These are phyloP conservation scores for Mycoemilia scoparia DNA, from an alignment of 192 early-diverging fungal species.

Conservation along the genomic window DNA sequence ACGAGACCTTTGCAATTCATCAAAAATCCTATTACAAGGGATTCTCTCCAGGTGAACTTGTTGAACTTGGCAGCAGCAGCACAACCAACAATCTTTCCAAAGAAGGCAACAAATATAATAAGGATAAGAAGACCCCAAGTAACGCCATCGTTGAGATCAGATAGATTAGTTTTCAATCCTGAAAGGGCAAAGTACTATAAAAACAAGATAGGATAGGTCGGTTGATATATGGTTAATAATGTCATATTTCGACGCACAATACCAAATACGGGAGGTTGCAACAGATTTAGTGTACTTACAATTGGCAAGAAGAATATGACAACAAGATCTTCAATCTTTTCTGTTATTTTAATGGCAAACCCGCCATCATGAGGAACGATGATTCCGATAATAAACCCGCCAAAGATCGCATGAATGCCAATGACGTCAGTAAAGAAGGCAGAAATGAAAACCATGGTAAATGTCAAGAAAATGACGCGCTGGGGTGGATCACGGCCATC, in stretches of 20 bases:
- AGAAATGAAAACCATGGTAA: conserved; percentile 50
- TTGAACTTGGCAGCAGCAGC: conserved; percentile 42
- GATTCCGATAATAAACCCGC: conserved; percentile 71
- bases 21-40: conserved; percentile 63
- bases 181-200: conserved; percentile 92
- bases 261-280: not conserved
- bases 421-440: conserved; percentile 70
- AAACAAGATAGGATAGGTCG: no score
- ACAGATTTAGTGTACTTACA: no score
- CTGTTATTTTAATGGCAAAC: conserved; percentile 69
- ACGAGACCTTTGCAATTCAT: conserved; percentile 96
- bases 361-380: conserved; percentile 76
- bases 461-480: conserved; percentile 46
- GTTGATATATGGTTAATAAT: conserved; percentile 1
- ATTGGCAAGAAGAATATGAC: conserved; percentile 75
- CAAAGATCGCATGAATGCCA: conserved; percentile 90
- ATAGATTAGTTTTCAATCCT: conserved; percentile 76
- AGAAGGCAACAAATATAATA: conserved; percentile 53
- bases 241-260: conserved; percentile 2
- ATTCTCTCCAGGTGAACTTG: conserved; percentile 66
- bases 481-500: conserved; percentile 17
- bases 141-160: conserved; percentile 42
- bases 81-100: conserved; percentile 78
- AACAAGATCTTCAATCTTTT: conserved; percentile 85
- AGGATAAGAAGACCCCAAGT: conserved; percentile 67